phyloP scores from a whole-genome alignment of 2,329 filamentous ascomycete genomes.

The Penicillium sp. region DNA sequence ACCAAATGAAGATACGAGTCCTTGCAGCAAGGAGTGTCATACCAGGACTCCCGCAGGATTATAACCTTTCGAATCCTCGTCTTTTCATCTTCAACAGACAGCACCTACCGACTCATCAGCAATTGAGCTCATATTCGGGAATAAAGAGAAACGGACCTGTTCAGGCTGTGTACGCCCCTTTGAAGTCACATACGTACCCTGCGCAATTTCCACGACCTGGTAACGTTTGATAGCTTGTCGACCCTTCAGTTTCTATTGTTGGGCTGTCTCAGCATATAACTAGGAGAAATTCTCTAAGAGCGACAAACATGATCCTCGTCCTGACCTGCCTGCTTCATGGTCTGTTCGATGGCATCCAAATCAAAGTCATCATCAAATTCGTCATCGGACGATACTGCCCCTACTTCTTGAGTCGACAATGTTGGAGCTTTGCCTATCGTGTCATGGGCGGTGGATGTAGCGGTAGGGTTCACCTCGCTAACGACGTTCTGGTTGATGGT shows the following conservation, averaged over 20 bases:
- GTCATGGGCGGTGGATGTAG: background rate
- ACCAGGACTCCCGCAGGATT: slow-evolving; percentile 83
- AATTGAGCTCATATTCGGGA: background rate
- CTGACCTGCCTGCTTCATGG: slow-evolving; percentile 64
- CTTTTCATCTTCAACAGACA: slow-evolving; percentile 80
- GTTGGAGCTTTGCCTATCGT: slow-evolving; percentile 4
- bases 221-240: slow-evolving; percentile 82
- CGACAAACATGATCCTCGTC: slow-evolving; percentile 69
- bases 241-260: slow-evolving; percentile 66
- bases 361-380: slow-evolving; percentile 76
- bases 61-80: slow-evolving; percentile 69
- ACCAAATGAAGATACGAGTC: slow-evolving; percentile 86
- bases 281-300: slow-evolving; percentile 40
- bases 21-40: slow-evolving; percentile 73
- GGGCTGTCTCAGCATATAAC: slow-evolving; percentile 65
- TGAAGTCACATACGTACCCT: slow-evolving; percentile 69
- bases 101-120: slow-evolving; percentile 59
- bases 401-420: slow-evolving; percentile 20
- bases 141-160: slow-evolving; percentile 62
- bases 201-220: slow-evolving; percentile 73
- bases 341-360: slow-evolving; percentile 63
- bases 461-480: slow-evolving; percentile 11
- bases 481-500: slow-evolving; percentile 22
- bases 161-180: slow-evolving; percentile 65
- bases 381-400: slow-evolving; percentile 61